Evolutionary conservation across 306 rosid genomes (phyloP).

Genomic region (Quercus alba): DNA sequence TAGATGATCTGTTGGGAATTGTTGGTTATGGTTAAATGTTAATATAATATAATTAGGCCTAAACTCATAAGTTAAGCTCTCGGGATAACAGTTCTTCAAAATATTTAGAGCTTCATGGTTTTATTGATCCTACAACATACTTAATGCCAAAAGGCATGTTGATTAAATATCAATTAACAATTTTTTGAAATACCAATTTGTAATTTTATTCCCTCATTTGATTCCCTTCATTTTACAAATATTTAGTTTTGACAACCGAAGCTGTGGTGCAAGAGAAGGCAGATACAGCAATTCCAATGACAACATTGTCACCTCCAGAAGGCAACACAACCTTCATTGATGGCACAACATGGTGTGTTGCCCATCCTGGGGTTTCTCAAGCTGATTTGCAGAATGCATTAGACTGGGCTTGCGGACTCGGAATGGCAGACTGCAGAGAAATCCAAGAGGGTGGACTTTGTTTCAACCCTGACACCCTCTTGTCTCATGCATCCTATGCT

Average conservation of each 20-base stretch:
- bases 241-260: conserved; percentile 39
- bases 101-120: no score
- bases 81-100: no score
- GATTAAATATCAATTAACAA: no score
- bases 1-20: no score
- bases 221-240: not conserved
- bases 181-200: no score
- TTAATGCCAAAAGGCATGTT: no score
- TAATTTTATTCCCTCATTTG: not conserved
- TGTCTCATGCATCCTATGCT: conserved; percentile 94
- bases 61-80: no score
- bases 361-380: conserved; percentile 71
- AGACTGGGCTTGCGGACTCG: conserved; percentile 97
- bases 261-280: conserved; percentile 56
- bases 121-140: no score
- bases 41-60: no score
- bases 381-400: conserved; percentile 82
- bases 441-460: conserved; percentile 66
- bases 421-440: conserved; percentile 62
- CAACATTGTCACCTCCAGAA: conserved; percentile 78
- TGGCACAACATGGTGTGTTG: conserved; percentile 93
- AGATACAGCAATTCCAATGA: conserved; percentile 46
- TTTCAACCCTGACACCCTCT: conserved; percentile 66
- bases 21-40: no score
- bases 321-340: conserved; percentile 91